Evolutionary conservation across 768 basidiomycete genomes (phyloP), one percentile per base, ranked within the genome.

Genomic region (Xerocomellus dryophilus): DNA sequence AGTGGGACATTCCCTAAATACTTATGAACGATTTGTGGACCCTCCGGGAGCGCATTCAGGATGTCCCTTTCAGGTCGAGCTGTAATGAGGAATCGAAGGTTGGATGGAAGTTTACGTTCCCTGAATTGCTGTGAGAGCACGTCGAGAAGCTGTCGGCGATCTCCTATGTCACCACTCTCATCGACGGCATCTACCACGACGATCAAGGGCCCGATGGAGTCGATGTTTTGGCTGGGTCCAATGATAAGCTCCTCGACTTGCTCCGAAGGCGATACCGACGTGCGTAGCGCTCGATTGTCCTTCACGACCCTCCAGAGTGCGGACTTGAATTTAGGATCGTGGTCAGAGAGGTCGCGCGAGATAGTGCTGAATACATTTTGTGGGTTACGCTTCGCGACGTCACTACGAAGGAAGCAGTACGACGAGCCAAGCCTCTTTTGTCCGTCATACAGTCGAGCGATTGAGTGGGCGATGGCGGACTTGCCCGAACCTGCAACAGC

Each of bases 361-460:
- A 70, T 64, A 0, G 65, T 70, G 36, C 58, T 62, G 57, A 68
- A 66, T 1, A 68, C 14, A 47, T 61, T 51, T 47, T 29, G 32
- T 25, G 56, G 46, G 32, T 61, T 48, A 8, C 55, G 53, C 31
- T 34, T 51, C 15, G 41, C 43, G 20, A 44, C 21, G 20, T 21
- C 39, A 14, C 34, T 35, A 7, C 27, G 47, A n/a, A 55, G 34
- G 48, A 68, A 63, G 35, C 57, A 70, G 14, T 48, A 48, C 11
- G 38, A 47, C 10, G 46, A 38, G 3, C 46, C 46, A 4, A 47
- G 23, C 34, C 46, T 23, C 23, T 47, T 38, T 27, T 38, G 46
- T 7, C 17, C 34, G 7, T 47, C 46, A 9, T 23, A 65, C 10
- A 54, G 27, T 18, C 36, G 41, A 14, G 53, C 47, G 14, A 54